Evolutionary conservation across 2,329 filamentous ascomycete genomes (phyloP).

Genomic region (Aspergillus tamarii): DNA sequence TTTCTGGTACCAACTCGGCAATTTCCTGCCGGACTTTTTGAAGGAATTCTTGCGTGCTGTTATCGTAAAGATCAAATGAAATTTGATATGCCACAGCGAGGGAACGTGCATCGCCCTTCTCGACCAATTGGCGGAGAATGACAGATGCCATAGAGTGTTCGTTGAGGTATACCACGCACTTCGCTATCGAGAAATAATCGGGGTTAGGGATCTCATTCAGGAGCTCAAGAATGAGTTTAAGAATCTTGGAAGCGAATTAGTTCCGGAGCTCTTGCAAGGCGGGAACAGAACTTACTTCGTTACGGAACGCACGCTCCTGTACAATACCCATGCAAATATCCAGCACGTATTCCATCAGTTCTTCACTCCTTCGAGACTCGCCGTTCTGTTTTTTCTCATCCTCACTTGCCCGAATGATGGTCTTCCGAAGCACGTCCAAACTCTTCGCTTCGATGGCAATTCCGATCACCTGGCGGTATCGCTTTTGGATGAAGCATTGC

Average conservation of each 20-base stretch:
- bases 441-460: constrained; percentile 96
- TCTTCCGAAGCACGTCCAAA: constrained; percentile 79
- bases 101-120: constrained; percentile 75
- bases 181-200: constrained; percentile 97
- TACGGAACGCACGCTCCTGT: constrained; percentile 84
- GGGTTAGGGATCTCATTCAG: constrained; percentile 89
- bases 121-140: constrained; percentile 80
- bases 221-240: constrained; percentile 91
- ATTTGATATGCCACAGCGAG: constrained; percentile 93
- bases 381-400: constrained; percentile 73
- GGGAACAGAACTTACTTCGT: constrained; percentile 54
- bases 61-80: constrained; percentile 97
- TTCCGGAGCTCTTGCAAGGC: not conserved
- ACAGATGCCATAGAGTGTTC: constrained; percentile 87
- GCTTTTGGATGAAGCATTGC: constrained; percentile 79
- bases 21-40: constrained; percentile 84
- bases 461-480: constrained; percentile 93
- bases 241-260: constrained; percentile 59
- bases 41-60: constrained; percentile 95
- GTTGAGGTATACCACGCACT: constrained; percentile 94
- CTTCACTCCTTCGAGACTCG: constrained; percentile 71
- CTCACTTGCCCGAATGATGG: constrained; percentile 86
- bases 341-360: constrained; percentile 94
- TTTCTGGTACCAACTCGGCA: constrained; percentile 57
- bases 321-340: constrained; percentile 98